Conservation (phyloP, 2,329 filamentous ascomycete species). For the Cladophialophora yegresii region DNA sequence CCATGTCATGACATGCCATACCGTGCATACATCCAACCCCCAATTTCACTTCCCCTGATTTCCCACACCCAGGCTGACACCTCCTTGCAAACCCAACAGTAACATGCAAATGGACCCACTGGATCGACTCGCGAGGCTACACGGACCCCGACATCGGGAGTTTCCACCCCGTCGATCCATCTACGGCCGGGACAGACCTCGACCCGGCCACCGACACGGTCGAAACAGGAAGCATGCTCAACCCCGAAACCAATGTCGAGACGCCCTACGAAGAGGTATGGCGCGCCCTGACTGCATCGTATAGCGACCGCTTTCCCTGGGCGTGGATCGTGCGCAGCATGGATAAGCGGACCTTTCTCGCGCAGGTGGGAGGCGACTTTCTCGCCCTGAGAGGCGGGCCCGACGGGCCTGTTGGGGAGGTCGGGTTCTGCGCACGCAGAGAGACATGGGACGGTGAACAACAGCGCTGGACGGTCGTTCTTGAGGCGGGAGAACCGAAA, state of each 20-base stretch:
- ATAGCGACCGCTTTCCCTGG: slow-evolving; percentile 6
- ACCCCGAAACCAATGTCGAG: slow-evolving; percentile 27
- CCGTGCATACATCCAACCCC: too few relatives aligned
- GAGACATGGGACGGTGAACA: slow-evolving; percentile 4
- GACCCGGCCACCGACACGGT: slow-evolving; percentile 44
- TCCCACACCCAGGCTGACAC: background rate
- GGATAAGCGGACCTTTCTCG: slow-evolving; percentile 14
- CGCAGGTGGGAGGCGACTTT: slow-evolving; percentile 19
- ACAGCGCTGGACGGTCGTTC: slow-evolving; percentile 3
- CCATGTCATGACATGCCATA: background rate
- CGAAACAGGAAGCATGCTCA: slow-evolving; percentile 26
- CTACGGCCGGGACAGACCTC: background rate
- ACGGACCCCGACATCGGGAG: slow-evolving; percentile 26
- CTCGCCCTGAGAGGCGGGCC: slow-evolving; percentile 18
- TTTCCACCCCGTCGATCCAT: slow-evolving; percentile 42
- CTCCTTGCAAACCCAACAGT: background rate
- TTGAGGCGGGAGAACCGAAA: slow-evolving; percentile 11
- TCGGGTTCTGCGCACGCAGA: slow-evolving; percentile 17
- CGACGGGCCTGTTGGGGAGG: slow-evolving; percentile 7
- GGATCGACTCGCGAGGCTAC: slow-evolving; percentile 27
- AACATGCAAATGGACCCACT: slow-evolving; percentile 28
- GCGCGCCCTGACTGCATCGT: slow-evolving; percentile 10
- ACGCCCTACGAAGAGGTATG: slow-evolving; percentile 61
- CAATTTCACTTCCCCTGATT: background rate
- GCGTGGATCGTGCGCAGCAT: slow-evolving; percentile 22